phyloP scores from a whole-genome alignment of 2,329 filamentous ascomycete species.

The Diplocarpon mali region DNA sequence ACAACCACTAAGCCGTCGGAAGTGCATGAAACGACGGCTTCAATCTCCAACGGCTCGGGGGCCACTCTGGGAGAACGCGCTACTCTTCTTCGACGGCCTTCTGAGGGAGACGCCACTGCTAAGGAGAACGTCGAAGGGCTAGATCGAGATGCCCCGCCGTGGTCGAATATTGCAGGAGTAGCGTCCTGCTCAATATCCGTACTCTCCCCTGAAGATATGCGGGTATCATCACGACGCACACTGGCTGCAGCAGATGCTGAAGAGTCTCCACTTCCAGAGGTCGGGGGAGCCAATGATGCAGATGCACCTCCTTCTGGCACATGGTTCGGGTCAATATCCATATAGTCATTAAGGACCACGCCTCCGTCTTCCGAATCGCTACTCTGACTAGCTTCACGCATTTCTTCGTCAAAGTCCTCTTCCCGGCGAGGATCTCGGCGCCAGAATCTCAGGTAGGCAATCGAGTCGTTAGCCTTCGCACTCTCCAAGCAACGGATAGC shows the following conservation, averaged over 20 bases:
- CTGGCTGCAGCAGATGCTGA: not conserved
- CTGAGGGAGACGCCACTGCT: constrained; percentile 9
- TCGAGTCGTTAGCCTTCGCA: constrained; percentile 83
- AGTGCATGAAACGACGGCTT: constrained; percentile 85
- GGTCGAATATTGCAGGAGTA: constrained; percentile 34
- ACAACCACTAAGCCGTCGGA: constrained; percentile 81
- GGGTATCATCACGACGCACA: constrained; percentile 7
- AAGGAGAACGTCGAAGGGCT: constrained; percentile 23
- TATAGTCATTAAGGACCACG: constrained; percentile 33
- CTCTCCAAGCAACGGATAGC: constrained; percentile 71
- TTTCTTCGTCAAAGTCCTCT: constrained; percentile 36
- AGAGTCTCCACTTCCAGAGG: constrained; percentile 4
- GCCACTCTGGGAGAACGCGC: not conserved
- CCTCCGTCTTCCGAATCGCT: constrained; percentile 36
- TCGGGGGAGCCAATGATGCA: not conserved
- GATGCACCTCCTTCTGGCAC: constrained; percentile 2
- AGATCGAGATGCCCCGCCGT: constrained; percentile 19
- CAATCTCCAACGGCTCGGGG: constrained; percentile 52
- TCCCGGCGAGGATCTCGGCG: constrained; percentile 62
- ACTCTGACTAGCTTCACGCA: constrained; percentile 31
- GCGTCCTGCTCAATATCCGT: constrained; percentile 29
- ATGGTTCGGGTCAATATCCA: constrained; percentile 29
- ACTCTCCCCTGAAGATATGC: constrained; percentile 36
- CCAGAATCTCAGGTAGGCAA: constrained; percentile 80
- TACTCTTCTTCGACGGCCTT: constrained; percentile 9